Conservation (phyloP, 805 yeast species). For the Saturnispora quitensis region DNA sequence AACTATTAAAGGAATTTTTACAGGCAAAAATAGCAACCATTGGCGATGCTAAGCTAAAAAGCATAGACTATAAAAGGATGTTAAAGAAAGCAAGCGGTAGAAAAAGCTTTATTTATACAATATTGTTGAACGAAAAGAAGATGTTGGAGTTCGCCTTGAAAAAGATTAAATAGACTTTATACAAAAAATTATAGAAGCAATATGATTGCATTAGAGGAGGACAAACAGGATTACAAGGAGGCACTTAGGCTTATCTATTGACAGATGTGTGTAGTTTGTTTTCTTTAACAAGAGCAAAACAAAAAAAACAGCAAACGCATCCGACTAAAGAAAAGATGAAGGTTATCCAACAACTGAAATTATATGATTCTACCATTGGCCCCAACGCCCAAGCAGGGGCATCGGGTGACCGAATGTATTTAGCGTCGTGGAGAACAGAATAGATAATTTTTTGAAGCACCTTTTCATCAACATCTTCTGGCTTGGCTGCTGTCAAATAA, state of each 20-base stretch:
- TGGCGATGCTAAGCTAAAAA: slow-evolving; percentile 7
- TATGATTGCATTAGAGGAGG: background rate
- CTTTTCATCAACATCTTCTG: slow-evolving; percentile 28
- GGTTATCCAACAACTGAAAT: slow-evolving; percentile 42
- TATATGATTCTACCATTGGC: slow-evolving; percentile 44
- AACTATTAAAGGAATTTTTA: slow-evolving; percentile 14
- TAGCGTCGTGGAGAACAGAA: slow-evolving; percentile 48
- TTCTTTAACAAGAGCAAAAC: slow-evolving; percentile 45
- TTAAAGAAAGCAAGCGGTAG: slow-evolving; percentile 9
- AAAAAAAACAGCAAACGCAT: slow-evolving; percentile 31
- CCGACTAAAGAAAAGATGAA: slow-evolving; percentile 37
- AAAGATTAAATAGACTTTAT: slow-evolving; percentile 4
- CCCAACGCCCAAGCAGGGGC: slow-evolving; percentile 46
- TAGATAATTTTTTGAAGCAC: slow-evolving; percentile 37
- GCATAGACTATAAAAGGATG: slow-evolving; percentile 11
- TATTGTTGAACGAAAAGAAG: slow-evolving; percentile 12
- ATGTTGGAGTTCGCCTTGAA: slow-evolving; percentile 14
- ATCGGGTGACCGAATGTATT: slow-evolving; percentile 33
- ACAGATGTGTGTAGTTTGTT: slow-evolving; percentile 47
- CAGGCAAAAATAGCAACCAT: slow-evolving; percentile 9
- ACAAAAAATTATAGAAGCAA: background rate
- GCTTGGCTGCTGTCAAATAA: slow-evolving; percentile 27
- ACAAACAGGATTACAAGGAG: background rate
- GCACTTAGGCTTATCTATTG: slow-evolving; percentile 25
- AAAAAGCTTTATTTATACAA: slow-evolving; percentile 1